phyloP scores from a whole-genome alignment of 176 grass and related monocot genomes.

The Avena insularis region DNA sequence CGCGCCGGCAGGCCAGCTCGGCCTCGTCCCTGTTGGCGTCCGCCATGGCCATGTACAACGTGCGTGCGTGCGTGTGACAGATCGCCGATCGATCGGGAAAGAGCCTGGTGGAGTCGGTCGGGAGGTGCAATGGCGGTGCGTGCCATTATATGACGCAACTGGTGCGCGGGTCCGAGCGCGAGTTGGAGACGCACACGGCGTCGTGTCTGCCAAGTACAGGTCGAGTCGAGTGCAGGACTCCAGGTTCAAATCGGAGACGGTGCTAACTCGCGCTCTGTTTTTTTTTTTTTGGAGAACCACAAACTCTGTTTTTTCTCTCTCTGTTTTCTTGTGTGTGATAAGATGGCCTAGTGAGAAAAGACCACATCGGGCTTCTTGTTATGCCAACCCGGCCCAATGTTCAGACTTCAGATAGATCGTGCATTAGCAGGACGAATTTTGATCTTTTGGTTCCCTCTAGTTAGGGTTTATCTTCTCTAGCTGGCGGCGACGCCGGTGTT shows the following conservation, averaged over 20 bases:
- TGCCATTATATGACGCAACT: neutral
- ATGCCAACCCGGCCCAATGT: neutral
- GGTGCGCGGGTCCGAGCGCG: neutral
- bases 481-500: too few relatives aligned
- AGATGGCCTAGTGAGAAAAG: neutral
- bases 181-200: neutral
- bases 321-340: too few relatives aligned
- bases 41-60: neutral
- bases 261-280: neutral
- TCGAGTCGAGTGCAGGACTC: neutral
- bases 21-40: slow-evolving; percentile 30
- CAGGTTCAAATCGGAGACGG: slow-evolving; percentile 5
- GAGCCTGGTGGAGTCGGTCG: neutral
- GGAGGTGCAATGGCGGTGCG: neutral
- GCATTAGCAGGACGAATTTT: too few relatives aligned
- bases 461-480: too few relatives aligned
- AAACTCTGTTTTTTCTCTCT: neutral
- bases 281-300: neutral
- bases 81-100: neutral
- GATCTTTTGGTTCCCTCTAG: too few relatives aligned
- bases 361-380: neutral
- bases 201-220: neutral
- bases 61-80: neutral
- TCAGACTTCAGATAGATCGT: neutral
- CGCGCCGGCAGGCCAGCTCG: slow-evolving; percentile 29